Base-by-base conservation (phyloP, 192 early-diverging fungal genomes). In the Gaertneriomyces semiglobifer region DNA sequence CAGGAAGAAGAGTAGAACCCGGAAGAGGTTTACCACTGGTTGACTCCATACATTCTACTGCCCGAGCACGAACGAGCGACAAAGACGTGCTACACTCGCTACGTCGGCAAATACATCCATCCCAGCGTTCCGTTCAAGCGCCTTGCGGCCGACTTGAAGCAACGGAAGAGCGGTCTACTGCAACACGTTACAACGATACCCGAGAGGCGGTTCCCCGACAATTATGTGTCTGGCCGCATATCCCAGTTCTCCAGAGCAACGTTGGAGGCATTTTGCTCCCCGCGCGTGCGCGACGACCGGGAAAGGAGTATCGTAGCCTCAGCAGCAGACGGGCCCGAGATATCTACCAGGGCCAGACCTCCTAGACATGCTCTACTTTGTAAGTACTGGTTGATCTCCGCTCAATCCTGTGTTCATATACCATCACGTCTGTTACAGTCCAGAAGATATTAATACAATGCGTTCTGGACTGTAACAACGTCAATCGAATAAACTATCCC, bases 101-200 rank as follows among this genome's bases (percentile, higher is more conserved):
- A 65, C 63, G 63, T 65, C 18, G 51, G 63, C 50, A 65, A 53
- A 40, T 65, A 48, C 63, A 51, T 39, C 7, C 19, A 1, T 47
- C 62, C 62, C 48, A 20, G 4, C 7, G 44, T 44, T 51, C 62
- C 62, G 4, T 52, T 14, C 20, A 20, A 52, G 46, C 62, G 62
- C 44, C 33, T 63, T 14, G n/a, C 1, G 25, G 47, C 47, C 6
- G 48, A 55, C 44, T 41, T 45, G 44, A 40, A 19, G n/a, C 25
- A 40, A 48, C 47, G 63, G 48, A 41, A 18, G 6, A 53, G 50
- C 51, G 63, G 63, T 25, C 63, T 65, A 33, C 63, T 53, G 18
- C 52, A 18, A 19, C 48, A 64, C 7, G 51, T 64, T 20, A 33
- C 25, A 14, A 53, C 50, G n/a, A 52, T 47, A 6, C 63, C 54